phyloP scores from a whole-genome alignment of 2,329 filamentous ascomycete species.

The Aureobasidium mangrovei region DNA sequence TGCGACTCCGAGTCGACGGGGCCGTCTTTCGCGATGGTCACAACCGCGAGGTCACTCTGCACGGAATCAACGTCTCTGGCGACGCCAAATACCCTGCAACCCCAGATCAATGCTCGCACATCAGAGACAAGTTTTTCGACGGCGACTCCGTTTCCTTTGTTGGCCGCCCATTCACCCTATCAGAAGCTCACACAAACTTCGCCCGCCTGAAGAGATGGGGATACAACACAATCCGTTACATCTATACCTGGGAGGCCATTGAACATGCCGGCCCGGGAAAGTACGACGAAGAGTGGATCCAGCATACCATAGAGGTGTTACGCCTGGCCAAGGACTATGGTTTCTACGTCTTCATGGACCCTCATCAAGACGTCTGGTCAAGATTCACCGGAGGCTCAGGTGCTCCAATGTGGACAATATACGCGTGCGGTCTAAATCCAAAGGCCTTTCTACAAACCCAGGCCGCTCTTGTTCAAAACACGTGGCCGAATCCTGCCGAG shows the following conservation, averaged over 20 bases:
- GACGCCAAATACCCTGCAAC: slow-evolving; percentile 82
- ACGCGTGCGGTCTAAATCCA: slow-evolving; percentile 86
- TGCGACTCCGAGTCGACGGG: slow-evolving; percentile 76
- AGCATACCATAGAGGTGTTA: slow-evolving; percentile 79
- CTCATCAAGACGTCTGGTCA: slow-evolving; percentile 98
- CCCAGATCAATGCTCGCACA: slow-evolving; percentile 74
- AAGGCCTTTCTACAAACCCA: slow-evolving; percentile 76
- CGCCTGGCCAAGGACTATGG: slow-evolving; percentile 79
- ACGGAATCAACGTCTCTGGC: slow-evolving; percentile 88
- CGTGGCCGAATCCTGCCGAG: slow-evolving; percentile 70
- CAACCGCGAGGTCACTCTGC: slow-evolving; percentile 76
- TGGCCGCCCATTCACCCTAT: slow-evolving; percentile 69
- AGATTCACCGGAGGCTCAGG: slow-evolving; percentile 89
- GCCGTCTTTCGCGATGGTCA: slow-evolving; percentile 72
- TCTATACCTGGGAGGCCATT: slow-evolving; percentile 99
- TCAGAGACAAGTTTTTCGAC: slow-evolving; percentile 75
- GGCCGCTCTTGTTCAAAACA: slow-evolving; percentile 91
- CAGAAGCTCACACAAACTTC: slow-evolving; percentile 81
- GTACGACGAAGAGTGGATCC: slow-evolving; percentile 91
- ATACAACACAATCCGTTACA: slow-evolving; percentile 92
- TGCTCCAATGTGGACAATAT: slow-evolving; percentile 94
- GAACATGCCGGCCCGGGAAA: slow-evolving; percentile 82
- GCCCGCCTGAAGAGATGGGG: slow-evolving; percentile 76
- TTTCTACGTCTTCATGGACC: slow-evolving; percentile 97
- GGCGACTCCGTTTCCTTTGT: slow-evolving; percentile 88